Base-by-base conservation (phyloP, 352 stramenopile species). In the Globisporangium middletonii region DNA sequence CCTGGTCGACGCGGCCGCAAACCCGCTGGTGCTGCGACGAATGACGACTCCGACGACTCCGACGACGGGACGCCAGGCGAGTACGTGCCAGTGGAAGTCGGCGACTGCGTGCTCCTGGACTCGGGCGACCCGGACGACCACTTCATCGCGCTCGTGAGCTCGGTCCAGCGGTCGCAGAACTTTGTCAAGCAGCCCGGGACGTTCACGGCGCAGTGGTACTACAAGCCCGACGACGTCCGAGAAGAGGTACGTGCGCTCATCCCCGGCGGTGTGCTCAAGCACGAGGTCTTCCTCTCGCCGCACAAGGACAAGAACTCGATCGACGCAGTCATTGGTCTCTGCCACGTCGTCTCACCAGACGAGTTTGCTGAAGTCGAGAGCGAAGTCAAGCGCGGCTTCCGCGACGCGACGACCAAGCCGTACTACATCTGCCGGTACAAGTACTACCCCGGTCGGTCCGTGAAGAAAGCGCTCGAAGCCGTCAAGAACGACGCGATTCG, bases 131-230 rank as follows among this genome's bases (percentile, higher is more conserved):
- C 73, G 0, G 64, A 88, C 28, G 69, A 94, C 55, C 65, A 79
- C 26, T 92, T 72, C 52, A 70, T 94, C 28, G 84, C 84, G 13
- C 75, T 94, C 11, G 84, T 94, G 26, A 87, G 77, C 61, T 79
- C 69, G 7, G 73, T 94, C 4, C 77, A 92, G 65, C 76, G 72
- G 1, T 88, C 80, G 23, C 73, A 80, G 52, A 73, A 75, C 15
- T 63, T 70, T 47, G 58, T 75, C 9, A 77, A 75, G 46, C 59
- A 60, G 26, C 67, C 80, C 30, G 71, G 56, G 3, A 75, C 65
- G 18, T 94, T 94, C 59, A 89, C 83, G 38, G 84, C 79, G 27
- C 79, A 92, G 62, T 94, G 84, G 84, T 94, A 90, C 52, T 94
- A 92, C 63, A 91, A 91, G 55, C 77, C 79, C 0, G 77, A 89